Evolutionary conservation across 2,329 filamentous ascomycete genomes (phyloP).

Genomic region (Chaetothyriales sp.): DNA sequence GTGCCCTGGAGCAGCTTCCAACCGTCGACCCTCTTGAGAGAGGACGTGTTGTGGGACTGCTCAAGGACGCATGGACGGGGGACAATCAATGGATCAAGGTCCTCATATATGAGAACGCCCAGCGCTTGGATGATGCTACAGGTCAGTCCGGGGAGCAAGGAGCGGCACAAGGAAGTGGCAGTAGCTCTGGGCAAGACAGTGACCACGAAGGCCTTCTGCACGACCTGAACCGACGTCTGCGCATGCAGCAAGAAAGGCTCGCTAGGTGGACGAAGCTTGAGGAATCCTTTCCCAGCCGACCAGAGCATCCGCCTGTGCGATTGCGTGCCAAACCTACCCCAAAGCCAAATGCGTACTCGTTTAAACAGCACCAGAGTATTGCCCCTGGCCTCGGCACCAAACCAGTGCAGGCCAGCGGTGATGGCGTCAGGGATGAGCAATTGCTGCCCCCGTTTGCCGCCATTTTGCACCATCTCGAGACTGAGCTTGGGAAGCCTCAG

Average conservation of each 20-base stretch:
- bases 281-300: background rate
- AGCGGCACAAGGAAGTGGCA: background rate
- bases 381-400: background rate
- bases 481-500: background rate
- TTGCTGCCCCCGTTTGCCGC: background rate
- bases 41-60: background rate
- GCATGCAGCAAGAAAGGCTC: background rate
- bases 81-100: constrained; percentile 3
- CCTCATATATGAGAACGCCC: background rate
- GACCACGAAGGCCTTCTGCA: background rate
- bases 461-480: background rate
- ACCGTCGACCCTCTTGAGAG: constrained; percentile 31
- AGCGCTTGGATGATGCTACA: background rate
- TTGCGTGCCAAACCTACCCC: background rate
- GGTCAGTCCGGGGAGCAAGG: background rate
- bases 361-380: background rate
- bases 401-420: background rate
- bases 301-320: background rate
- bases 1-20: background rate
- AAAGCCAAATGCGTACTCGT: background rate
- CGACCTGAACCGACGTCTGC: background rate
- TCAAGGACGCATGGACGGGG: background rate
- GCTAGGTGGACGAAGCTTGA: background rate
- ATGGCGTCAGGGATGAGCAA: background rate
- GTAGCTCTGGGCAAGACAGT: background rate